Percentiles rank a stretch among this genome's conserved stretches.
Conservation (phyloP, 345 rosid genomes). For the Angophora floribunda region DNA sequence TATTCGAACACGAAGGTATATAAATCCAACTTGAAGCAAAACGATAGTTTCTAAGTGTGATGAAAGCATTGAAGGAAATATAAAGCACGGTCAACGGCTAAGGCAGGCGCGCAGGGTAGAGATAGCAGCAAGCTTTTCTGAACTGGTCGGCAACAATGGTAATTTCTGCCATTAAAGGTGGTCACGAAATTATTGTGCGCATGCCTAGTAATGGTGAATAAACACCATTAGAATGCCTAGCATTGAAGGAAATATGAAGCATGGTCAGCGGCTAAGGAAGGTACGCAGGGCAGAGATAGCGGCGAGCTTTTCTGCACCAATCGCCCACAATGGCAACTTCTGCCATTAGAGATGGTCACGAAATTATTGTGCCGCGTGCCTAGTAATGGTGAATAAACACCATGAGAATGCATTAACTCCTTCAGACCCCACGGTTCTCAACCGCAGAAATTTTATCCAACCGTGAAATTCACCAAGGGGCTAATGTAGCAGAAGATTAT, state of each 20-base stretch:
- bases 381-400: background rate
- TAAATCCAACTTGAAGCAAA: background rate
- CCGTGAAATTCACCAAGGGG: background rate
- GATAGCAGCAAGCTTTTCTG: background rate
- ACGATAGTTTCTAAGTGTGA: background rate
- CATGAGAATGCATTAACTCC: background rate
- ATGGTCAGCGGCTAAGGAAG: background rate
- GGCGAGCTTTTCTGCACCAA: background rate
- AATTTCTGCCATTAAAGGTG: background rate
- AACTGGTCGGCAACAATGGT: background rate
- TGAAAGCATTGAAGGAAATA: background rate
- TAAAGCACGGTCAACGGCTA: background rate
- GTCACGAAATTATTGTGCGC: background rate
- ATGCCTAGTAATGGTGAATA: background rate
- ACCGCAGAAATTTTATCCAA: background rate
- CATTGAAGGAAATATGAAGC: background rate
- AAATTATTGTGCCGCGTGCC: background rate
- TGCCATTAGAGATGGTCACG: background rate
- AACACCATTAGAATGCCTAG: background rate
- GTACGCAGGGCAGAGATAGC: background rate
- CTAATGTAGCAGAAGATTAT: background rate
- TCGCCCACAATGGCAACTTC: background rate
- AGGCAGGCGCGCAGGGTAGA: background rate
- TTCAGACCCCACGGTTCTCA: background rate
- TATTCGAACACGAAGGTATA: background rate